Conservation (phyloP, 2,329 filamentous ascomycete genomes). For the Aspergillus piperis region DNA sequence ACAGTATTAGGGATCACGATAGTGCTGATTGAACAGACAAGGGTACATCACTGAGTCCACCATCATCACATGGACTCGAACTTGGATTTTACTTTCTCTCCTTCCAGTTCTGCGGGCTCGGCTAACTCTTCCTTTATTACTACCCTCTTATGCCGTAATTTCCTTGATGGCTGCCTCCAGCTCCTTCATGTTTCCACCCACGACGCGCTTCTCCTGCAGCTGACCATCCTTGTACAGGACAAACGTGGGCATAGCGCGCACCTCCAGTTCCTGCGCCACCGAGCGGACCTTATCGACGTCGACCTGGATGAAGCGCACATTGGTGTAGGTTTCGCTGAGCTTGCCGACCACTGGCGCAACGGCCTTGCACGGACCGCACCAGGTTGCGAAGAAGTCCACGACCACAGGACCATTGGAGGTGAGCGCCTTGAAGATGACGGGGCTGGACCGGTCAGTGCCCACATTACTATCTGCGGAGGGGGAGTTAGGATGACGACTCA, state of each 20-base stretch:
- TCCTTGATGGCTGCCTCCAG: constrained; percentile 31
- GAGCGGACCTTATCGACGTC: constrained; percentile 56
- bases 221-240: constrained; percentile 44
- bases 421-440: constrained; percentile 59
- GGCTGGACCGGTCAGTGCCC: constrained; percentile 36
- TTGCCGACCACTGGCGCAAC: constrained; percentile 55
- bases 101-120: background rate
- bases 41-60: too few relatives aligned
- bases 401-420: constrained; percentile 54
- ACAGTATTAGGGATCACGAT: too few relatives aligned
- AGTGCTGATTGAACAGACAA: too few relatives aligned
- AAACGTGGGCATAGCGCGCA: constrained; percentile 51
- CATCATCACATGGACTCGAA: too few relatives aligned
- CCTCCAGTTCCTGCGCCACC: constrained; percentile 52
- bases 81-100: background rate
- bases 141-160: constrained; percentile 17
- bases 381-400: constrained; percentile 57
- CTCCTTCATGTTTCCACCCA: constrained; percentile 31
- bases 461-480: background rate
- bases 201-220: constrained; percentile 30
- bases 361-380: constrained; percentile 60
- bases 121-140: background rate
- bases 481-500: constrained; percentile 17
- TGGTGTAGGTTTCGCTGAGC: constrained; percentile 53
- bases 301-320: constrained; percentile 57